Percentiles rank a stretch among this genome's conserved stretches.
Evolutionary conservation across 768 basidiomycete genomes (phyloP).

Genomic region (Pseudohyphozyma bogoriensis): DNA sequence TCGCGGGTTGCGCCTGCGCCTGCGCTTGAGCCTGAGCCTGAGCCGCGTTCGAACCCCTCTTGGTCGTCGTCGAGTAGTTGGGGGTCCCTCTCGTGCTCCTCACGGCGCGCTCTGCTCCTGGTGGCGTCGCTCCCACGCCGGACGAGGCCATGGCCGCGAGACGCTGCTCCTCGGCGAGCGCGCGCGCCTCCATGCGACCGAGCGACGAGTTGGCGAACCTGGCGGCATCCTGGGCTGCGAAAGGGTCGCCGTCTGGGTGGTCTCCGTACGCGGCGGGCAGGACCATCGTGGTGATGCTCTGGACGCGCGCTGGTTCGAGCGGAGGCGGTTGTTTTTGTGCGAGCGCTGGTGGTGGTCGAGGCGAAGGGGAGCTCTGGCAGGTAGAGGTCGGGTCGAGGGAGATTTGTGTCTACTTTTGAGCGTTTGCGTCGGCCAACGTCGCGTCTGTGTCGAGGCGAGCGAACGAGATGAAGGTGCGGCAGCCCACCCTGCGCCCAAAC

Average conservation of each 20-base stretch:
- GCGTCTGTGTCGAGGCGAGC: no score
- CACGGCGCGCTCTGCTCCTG: background rate
- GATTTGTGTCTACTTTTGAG: no score
- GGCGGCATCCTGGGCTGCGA: constrained; percentile 6
- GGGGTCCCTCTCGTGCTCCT: background rate
- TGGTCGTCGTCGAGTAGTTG: background rate
- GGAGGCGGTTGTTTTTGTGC: no score
- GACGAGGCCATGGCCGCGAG: background rate
- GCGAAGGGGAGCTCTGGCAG: no score
- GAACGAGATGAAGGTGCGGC: no score
- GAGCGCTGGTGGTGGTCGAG: no score
- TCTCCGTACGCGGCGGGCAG: background rate
- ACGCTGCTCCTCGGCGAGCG: constrained; percentile 6
- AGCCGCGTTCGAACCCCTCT: background rate
- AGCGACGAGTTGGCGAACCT: background rate
- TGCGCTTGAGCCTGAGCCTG: background rate
- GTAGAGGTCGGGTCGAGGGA: no score
- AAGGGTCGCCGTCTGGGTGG: constrained; percentile 28
- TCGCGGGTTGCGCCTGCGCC: no score
- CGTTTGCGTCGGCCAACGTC: no score
- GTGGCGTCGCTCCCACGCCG: background rate
- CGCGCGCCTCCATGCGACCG: constrained; percentile 13
- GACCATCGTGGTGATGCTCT: background rate
- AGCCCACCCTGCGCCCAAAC: no score
- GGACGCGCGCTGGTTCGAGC: no score